Base-by-base conservation (phyloP, 2,329 filamentous ascomycete genomes). In the Diplodia corticola region DNA sequence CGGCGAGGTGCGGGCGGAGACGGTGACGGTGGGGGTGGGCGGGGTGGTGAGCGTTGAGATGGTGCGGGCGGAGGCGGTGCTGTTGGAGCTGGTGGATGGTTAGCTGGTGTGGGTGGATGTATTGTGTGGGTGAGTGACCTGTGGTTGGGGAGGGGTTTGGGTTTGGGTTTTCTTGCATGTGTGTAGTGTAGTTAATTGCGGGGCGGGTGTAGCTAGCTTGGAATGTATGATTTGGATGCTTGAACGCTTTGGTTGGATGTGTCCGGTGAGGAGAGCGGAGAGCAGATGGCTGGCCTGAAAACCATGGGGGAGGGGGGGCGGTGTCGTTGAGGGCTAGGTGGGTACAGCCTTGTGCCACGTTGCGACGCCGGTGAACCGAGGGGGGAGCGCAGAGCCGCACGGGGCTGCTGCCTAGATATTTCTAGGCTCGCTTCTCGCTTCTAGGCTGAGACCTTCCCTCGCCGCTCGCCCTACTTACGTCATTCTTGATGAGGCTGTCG, bases 21-120 rank as follows among this genome's bases (percentile, higher is more conserved):
- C 28, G 5, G 9, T 65, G 4, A n/a, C 10, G n/a, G 64, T 65
- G 7, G 64, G 53, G 1, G 44, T 15, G n/a, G 28, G 35, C n/a
- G 64, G 64, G 30, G 46, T 65, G 12, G 53, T 65, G 15, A 33
- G 53, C 1, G 24, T 65, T 28, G 53, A 65, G 20, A n/a, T 65
- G 64, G 51, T 50, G 5, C 53, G 33, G 40, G 64, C 64, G 44
- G 51, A 65, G 44, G 64, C 64, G 13, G 53, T 65, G 54, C 53
- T 65, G 64, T 9, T 65, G 30, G 53, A 65, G 46, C 10, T 65
- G 51, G 51, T 35, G 15, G 50, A 5, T 13, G 15, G 50, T 10
- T 13, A 28, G 33, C 26, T 20, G 53, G 5, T 40, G 17, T 44
- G 17, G n/a, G 4, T 17, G 35, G 35, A 40, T 4, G 35, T 15